Conservation (phyloP, 768 basidiomycete species). For the Tubosaeta sp. region DNA sequence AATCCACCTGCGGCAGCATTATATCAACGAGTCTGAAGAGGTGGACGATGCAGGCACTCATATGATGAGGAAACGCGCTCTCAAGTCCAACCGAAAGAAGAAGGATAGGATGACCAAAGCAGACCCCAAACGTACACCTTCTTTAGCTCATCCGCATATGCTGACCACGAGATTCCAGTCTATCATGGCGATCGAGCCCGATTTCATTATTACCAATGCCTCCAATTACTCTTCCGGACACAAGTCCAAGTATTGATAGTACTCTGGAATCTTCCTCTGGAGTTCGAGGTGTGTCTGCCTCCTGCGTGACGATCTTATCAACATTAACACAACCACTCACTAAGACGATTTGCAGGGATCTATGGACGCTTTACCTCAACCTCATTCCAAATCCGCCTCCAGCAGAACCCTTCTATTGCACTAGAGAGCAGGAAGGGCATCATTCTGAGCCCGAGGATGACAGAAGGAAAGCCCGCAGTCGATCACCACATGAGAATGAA, state of each 20-base stretch:
- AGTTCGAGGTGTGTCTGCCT: constrained; percentile 63
- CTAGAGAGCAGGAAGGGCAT: constrained; percentile 35
- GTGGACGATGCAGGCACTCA: constrained; percentile 61
- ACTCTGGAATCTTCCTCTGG: constrained; percentile 69
- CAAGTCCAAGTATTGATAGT: constrained; percentile 60
- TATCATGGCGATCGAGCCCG: constrained; percentile 79
- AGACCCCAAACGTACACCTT: constrained; percentile 54
- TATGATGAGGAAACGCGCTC: constrained; percentile 57
- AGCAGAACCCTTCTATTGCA: constrained; percentile 53
- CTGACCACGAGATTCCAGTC: constrained; percentile 42
- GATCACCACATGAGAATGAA: constrained; percentile 17
- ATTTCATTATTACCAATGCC: constrained; percentile 78
- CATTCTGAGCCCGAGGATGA: constrained; percentile 8
- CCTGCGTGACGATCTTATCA: not conserved
- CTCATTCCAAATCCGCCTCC: constrained; percentile 57
- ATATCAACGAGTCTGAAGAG: constrained; percentile 75
- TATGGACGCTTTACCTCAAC: constrained; percentile 76
- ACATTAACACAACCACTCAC: constrained; percentile 5
- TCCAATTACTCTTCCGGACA: constrained; percentile 76
- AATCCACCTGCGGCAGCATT: constrained; percentile 48
- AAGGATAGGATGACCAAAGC: constrained; percentile 47
- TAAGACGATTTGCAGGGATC: constrained; percentile 69
- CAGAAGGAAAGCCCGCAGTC: not conserved
- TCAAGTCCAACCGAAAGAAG: constrained; percentile 56
- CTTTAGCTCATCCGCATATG: not conserved